Conservation (phyloP, 129 eudicot genomes). For the Centrapalus pauciflorus region DNA sequence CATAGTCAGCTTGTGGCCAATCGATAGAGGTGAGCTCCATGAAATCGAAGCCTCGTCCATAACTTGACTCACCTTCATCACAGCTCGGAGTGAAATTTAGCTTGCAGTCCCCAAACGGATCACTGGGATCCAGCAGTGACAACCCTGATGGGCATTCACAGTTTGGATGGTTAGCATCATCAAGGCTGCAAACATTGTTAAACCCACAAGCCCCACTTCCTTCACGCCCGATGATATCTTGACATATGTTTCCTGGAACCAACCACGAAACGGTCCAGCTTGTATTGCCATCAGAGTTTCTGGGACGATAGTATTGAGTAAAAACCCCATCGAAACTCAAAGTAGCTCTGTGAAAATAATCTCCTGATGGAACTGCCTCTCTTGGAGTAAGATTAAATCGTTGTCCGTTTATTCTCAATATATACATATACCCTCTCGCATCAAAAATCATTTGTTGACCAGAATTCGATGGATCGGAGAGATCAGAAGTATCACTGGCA, state of each 20-base stretch:
- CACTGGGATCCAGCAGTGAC: constrained; percentile 34
- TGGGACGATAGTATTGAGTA: constrained; percentile 32
- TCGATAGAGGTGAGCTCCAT: constrained; percentile 20
- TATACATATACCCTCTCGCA: constrained; percentile 23
- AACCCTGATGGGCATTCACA: constrained; percentile 50
- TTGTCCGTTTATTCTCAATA: constrained; percentile 26
- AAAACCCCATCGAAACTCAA: constrained; percentile 48
- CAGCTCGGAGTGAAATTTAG: constrained; percentile 25
- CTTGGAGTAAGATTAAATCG: constrained; percentile 5
- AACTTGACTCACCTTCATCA: constrained; percentile 7
- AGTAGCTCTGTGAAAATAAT: constrained; percentile 33
- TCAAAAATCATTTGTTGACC: constrained; percentile 30
- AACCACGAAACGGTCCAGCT: constrained; percentile 17
- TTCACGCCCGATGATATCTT: accelerated
- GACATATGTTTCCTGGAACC: constrained; percentile 42
- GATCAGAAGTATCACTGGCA: constrained; percentile 11
- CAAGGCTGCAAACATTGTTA: constrained; percentile 43
- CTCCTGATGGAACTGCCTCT: not conserved
- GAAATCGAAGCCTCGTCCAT: constrained; percentile 5
- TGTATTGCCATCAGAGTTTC: not conserved
- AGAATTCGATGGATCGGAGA: not conserved
- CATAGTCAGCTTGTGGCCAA: constrained; percentile 31
- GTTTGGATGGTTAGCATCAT: constrained; percentile 17
- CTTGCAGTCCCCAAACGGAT: constrained; percentile 36
- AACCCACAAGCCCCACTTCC: constrained; percentile 48